Evolutionary conservation across 2,329 filamentous ascomycete species (phyloP).

Genomic region (Beauveria australis): DNA sequence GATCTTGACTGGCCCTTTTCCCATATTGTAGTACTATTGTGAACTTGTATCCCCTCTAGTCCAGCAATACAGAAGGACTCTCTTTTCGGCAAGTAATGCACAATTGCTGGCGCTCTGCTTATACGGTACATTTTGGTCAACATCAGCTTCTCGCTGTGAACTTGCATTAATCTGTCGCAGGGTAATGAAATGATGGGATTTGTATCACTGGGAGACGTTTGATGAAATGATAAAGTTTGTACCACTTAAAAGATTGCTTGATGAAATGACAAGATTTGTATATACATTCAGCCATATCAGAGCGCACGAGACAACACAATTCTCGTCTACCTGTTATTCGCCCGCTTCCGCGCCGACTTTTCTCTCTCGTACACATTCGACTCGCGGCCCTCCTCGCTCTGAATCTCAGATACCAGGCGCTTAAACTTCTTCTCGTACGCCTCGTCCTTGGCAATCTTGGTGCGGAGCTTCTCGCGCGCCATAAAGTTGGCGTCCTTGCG

Average conservation of each 20-base stretch:
- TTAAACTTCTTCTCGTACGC: slow-evolving; percentile 97
- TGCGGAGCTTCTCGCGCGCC: slow-evolving; percentile 75
- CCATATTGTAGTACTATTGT: too few species aligned
- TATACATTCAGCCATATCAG: neutral
- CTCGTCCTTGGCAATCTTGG: slow-evolving; percentile 89
- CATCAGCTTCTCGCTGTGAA: too few species aligned
- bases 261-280: neutral
- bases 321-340: slow-evolving; percentile 36
- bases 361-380: slow-evolving; percentile 84
- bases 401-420: slow-evolving; percentile 86
- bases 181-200: too few species aligned
- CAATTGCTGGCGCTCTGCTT: too few species aligned
- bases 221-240: neutral
- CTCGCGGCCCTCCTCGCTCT: slow-evolving; percentile 83
- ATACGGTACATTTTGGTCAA: too few species aligned
- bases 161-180: too few species aligned
- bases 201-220: too few species aligned
- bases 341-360: slow-evolving; percentile 64
- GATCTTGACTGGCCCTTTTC: too few species aligned
- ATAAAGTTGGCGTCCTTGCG: slow-evolving; percentile 94
- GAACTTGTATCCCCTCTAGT: too few species aligned
- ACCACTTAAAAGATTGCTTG: neutral
- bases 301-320: too few species aligned
- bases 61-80: too few species aligned
- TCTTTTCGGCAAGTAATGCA: too few species aligned